These are phyloP conservation scores for Rhytidhysteron rufulum DNA, from an alignment of 2,329 filamentous ascomycete species.

Conservation along the genomic window DNA sequence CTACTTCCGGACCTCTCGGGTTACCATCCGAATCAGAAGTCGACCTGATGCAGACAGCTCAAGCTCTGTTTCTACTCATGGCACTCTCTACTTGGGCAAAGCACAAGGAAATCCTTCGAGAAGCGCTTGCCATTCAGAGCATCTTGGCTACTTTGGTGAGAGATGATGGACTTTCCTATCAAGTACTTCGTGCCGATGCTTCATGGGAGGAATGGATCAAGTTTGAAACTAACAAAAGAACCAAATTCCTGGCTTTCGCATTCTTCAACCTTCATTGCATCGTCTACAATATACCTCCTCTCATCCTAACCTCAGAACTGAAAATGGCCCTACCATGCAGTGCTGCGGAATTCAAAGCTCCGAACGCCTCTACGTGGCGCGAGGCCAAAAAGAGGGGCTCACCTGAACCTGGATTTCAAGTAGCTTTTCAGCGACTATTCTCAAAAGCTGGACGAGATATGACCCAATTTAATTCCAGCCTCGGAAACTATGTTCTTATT, in stretches of 20 bases:
- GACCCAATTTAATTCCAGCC: slow-evolving; percentile 27
- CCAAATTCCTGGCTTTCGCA: slow-evolving; percentile 55
- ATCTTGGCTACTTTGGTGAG: slow-evolving; percentile 54
- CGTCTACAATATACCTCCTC: slow-evolving; percentile 58
- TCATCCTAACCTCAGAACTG: slow-evolving; percentile 54
- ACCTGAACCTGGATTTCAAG: slow-evolving; percentile 27
- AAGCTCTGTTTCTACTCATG: slow-evolving; percentile 60
- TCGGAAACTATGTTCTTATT: slow-evolving; percentile 67
- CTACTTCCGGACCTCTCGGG: slow-evolving; percentile 22
- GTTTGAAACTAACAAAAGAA: slow-evolving; percentile 51
- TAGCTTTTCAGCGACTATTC: slow-evolving; percentile 31
- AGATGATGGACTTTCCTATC: slow-evolving; percentile 50
- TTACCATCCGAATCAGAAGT: slow-evolving; percentile 21
- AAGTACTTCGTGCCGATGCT: slow-evolving; percentile 55
- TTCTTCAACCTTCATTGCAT: slow-evolving; percentile 60
- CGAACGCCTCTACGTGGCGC: slow-evolving; percentile 49
- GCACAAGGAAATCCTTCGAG: slow-evolving; percentile 54
- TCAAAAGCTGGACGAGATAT: slow-evolving; percentile 28
- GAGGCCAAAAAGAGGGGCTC: slow-evolving; percentile 22
- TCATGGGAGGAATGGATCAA: slow-evolving; percentile 52
- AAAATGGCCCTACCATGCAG: slow-evolving; percentile 53
- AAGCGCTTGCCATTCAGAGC: slow-evolving; percentile 56
- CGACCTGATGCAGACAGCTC: slow-evolving; percentile 59
- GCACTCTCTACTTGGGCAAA: slow-evolving; percentile 59
- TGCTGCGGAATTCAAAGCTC: slow-evolving; percentile 54